Percentiles rank a stretch among this genome's conserved stretches.
Evolutionary conservation across 2,329 filamentous ascomycete genomes (phyloP).

Genomic region (Fusarium scirpi): DNA sequence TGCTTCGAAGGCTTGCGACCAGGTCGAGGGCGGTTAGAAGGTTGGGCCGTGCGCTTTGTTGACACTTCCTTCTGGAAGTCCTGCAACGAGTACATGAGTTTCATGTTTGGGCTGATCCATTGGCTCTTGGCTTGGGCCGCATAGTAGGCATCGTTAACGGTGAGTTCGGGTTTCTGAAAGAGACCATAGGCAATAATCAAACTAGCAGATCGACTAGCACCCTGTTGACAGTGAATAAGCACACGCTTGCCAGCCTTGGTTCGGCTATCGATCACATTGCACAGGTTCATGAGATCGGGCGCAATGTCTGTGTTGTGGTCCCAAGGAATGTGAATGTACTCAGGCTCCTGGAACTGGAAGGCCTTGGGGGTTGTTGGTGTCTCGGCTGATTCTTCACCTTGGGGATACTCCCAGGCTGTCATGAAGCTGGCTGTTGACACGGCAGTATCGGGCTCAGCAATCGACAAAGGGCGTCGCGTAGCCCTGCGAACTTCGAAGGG

Average conservation of each 20-base stretch:
- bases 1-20: slow-evolving; percentile 71
- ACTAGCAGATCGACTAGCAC: slow-evolving; percentile 85
- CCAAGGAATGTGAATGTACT: slow-evolving; percentile 90
- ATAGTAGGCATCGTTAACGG: slow-evolving; percentile 86
- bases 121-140: slow-evolving; percentile 82
- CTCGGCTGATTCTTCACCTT: slow-evolving; percentile 53
- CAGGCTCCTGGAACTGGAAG: slow-evolving; percentile 66
- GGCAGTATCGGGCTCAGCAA: slow-evolving; percentile 65
- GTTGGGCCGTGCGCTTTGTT: slow-evolving; percentile 61
- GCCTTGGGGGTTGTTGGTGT: slow-evolving; percentile 70
- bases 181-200: slow-evolving; percentile 88
- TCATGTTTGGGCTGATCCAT: slow-evolving; percentile 95
- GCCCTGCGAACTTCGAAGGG: slow-evolving; percentile 67
- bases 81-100: slow-evolving; percentile 88
- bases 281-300: slow-evolving; percentile 78
- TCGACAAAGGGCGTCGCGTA: slow-evolving; percentile 48
- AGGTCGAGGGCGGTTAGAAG: slow-evolving; percentile 62
- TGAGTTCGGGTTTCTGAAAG: slow-evolving; percentile 80
- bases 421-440: slow-evolving; percentile 68
- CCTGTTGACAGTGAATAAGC: slow-evolving; percentile 86
- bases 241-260: slow-evolving; percentile 81
- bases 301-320: slow-evolving; percentile 91
- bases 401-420: slow-evolving; percentile 70
- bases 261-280: slow-evolving; percentile 79
- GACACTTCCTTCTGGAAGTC: slow-evolving; percentile 78